Base-by-base conservation (phyloP, 352 stramenopile species). In the Phytopythium litorale region DNA sequence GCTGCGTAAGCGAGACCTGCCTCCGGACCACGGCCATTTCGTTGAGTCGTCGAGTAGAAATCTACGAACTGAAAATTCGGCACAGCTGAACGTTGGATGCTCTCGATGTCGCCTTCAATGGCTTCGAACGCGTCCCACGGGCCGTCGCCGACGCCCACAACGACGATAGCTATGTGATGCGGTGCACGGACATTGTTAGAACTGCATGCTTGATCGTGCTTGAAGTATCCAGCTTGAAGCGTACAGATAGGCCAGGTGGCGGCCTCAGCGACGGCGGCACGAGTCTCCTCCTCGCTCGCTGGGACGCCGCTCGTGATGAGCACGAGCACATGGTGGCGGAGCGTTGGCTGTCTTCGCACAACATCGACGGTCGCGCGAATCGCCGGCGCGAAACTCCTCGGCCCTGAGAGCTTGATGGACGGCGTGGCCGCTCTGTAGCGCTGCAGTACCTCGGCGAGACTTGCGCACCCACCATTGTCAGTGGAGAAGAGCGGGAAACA, bases 31-130 rank as follows among this genome's bases (percentile, higher is more conserved):
- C 76, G 63, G 2, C 68, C 53, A 4, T 68, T 75, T 12, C 68
- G 64, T 49, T 63, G 67, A 3, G 70, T 76, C 45, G 88, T 83
- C 70, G 88, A 89, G 63, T 90, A 69, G 48, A 91, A 96, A 38
- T 95, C 79, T 50, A 96, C 81, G 58, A 94, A 95, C 63, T 94
- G 83, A 57, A 96, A 94, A 59, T 94, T 94, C 72, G 52, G 33
- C 28, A 8, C 32, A 2, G n/a, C 15, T 12, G 32, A 7, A 30
- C 33, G 18, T 35, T 87, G 75, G 58, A 77, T 74, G 57, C 88
- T 64, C 30, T 76, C 45, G 32, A 88, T 73, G 63, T 92, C 85
- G 63, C 91, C 75, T 66, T 92, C 82, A 64, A 91, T 90, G 62
- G 89, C 84, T 45, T 84, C 84, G 79, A 93, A 89, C 21, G 75